phyloP scores from a whole-genome alignment of 2,329 filamentous ascomycete genomes.

The Chrysoporthe austroafricana region DNA sequence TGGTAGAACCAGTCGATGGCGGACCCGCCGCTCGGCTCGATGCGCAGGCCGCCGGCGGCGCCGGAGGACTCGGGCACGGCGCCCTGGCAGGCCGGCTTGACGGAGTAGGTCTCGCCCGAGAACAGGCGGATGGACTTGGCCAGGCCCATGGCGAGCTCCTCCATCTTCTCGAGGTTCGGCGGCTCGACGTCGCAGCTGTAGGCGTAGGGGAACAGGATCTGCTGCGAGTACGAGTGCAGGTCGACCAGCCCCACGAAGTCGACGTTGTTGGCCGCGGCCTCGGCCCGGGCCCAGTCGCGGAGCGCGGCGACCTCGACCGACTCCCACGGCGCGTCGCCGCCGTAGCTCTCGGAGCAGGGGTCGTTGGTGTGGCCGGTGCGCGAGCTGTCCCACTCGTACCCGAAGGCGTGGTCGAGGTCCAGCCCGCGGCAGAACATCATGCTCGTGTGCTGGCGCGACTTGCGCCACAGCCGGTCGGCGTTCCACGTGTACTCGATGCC shows the following conservation, averaged over 20 bases:
- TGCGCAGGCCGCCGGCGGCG: conserved; percentile 41
- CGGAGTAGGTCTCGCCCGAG: conserved; percentile 74
- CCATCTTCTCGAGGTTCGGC: conserved; percentile 86
- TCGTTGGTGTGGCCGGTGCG: conserved; percentile 62
- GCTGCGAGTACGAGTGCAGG: conserved; percentile 92
- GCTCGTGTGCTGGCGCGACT: conserved; percentile 83
- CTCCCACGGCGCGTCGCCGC: conserved; percentile 81
- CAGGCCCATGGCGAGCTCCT: conserved; percentile 86
- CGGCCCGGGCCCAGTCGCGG: conserved; percentile 80
- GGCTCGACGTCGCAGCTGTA: conserved; percentile 80
- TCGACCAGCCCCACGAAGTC: conserved; percentile 86
- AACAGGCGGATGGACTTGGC: conserved; percentile 87
- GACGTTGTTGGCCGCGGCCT: conserved; percentile 71
- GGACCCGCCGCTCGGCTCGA: conserved; percentile 80
- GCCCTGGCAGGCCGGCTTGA: conserved; percentile 85
- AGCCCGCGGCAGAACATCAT: conserved; percentile 84
- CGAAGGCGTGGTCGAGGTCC: conserved; percentile 86
- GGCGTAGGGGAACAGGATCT: conserved; percentile 89
- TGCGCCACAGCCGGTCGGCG: conserved; percentile 90
- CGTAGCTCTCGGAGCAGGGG: conserved; percentile 89
- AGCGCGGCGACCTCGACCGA: conserved; percentile 77
- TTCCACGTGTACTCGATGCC: conserved; percentile 95
- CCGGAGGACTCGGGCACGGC: conserved; percentile 53
- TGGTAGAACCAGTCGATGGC: conserved; percentile 97
- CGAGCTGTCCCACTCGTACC: conserved; percentile 79